Evolutionary conservation across 495 filamentous ascomycete genomes (phyloP), one percentile per base, ranked within the genome.

Genomic region (Mycothermus thermophilus): DNA sequence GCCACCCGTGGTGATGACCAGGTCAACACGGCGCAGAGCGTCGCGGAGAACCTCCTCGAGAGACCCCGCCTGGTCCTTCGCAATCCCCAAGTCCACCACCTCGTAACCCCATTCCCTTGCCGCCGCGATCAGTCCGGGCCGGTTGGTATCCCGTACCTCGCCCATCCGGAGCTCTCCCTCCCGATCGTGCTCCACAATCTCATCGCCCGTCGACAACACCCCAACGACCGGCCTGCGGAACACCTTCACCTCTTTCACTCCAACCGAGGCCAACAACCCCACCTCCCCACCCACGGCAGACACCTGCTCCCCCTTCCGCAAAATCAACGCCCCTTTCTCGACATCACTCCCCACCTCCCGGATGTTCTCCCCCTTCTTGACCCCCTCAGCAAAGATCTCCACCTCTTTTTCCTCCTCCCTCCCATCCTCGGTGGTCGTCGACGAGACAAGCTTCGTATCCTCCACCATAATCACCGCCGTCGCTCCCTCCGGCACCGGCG

Each of bases 391-490:
- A 0, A 90, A 57, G 18, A 97, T 87, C 50, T 93, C 81, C 8
- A 97, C 69, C 16, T 80, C 77, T 12, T 75, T 75, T 57, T 97
- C 90, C 57, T 97, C 90, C 39, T 92, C 87, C 37, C 69, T 65
- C 3, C 77, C 80, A 42, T 87, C 84, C 0, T 81, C 75, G 1
- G 83, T 92, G 48, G 67, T 69, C 3, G 67, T 71, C 25, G 65
- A 73, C 8, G 96, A 57, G 1, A 73, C 59, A n/a, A n/a, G n/a
- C n/a, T n/a, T n/a, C 0, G 90, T 96, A 48, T 96, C 90, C 60
- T 97, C 90, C 2, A 96, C 90, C 92, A 96, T 97, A 14, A 94
- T 80, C 11, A 96, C 88, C 3, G 86, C 76, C 25, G 80, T 93
- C 9, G 90, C 84, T 4, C 87, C 84, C 0, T 76, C 73, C 3